Base-by-base conservation (phyloP, 2,329 filamentous ascomycete species). In the Neoascochyta sp. region DNA sequence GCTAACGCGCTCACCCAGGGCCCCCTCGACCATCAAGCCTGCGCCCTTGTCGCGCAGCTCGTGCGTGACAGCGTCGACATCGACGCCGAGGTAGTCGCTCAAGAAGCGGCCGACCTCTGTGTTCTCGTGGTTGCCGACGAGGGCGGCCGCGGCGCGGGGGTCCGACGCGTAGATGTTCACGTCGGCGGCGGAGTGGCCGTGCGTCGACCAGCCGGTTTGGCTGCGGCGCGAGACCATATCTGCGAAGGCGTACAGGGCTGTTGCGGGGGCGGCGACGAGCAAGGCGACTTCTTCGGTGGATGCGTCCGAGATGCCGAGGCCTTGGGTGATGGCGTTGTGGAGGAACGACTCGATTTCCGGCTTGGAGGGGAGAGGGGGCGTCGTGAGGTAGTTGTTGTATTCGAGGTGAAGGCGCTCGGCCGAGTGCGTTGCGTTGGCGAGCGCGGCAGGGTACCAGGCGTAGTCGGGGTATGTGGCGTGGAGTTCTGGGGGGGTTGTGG, bases 101-200 rank as follows among this genome's bases (percentile, higher is more conserved):
- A 98, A 65, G 61, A 95, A 98, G 24, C 75, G 69, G 18, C 92
- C 92, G 1, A 98, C 75, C 15, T 96, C 88, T 0, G 82, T 96
- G 59, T 98, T 98, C 69, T 98, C 92, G 32, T 93, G 81, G 60
- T 96, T 96, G 6, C 90, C 90, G 3, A 77, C 68, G 5, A 95
- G 71, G 9, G 74, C 70, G 23, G 76, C 73, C 1, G 81, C 76
- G 16, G 69, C 66, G 20, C 76, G 72, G 0, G 76, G 72, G 3
- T 85, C 80, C 0, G 84, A 89, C 29, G 85, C 83, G 66, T 96
- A 98, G 46, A 98, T 86, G 63, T 98, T 98, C 27, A 98, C 92
- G 58, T 98, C 92, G 6, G 92, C 88, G 29, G 83, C 92, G 57
- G 55, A 54, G 66, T 98, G 92, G 16, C 92, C 92, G 60, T 95